Percentiles rank a stretch among this genome's conserved stretches.
phyloP scores from a whole-genome alignment of 1,139 yeast genomes.

The Suhomyces ambrosiae region DNA sequence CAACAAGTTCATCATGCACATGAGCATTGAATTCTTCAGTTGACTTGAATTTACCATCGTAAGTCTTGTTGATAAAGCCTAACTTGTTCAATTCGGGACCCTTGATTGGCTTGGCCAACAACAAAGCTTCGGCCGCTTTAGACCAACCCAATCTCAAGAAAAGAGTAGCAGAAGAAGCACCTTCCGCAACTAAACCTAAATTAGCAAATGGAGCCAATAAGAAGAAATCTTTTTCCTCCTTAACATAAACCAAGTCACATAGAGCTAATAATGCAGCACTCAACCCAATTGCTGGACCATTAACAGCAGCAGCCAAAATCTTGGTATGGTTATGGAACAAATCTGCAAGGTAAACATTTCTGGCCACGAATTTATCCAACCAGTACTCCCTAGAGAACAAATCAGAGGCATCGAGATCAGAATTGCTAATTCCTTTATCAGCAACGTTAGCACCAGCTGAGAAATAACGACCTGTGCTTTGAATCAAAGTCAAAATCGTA shows the following conservation, averaged over 20 bases:
- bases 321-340: slow-evolving; percentile 73
- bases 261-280: slow-evolving; percentile 72
- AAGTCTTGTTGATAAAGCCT: slow-evolving; percentile 62
- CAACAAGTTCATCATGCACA: slow-evolving; percentile 51
- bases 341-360: slow-evolving; percentile 71
- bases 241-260: slow-evolving; percentile 76
- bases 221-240: slow-evolving; percentile 57
- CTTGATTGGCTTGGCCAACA: slow-evolving; percentile 65
- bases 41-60: slow-evolving; percentile 45
- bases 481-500: slow-evolving; percentile 67
- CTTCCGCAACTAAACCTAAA: slow-evolving; percentile 84
- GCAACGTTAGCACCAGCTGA: slow-evolving; percentile 84
- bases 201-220: slow-evolving; percentile 78
- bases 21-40: slow-evolving; percentile 61
- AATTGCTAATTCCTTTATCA: slow-evolving; percentile 27
- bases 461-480: slow-evolving; percentile 74
- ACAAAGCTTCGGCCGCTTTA: slow-evolving; percentile 70
- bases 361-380: slow-evolving; percentile 62
- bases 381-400: slow-evolving; percentile 53
- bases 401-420: slow-evolving; percentile 24
- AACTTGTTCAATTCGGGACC: slow-evolving; percentile 59
- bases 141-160: slow-evolving; percentile 74
- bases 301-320: slow-evolving; percentile 71
- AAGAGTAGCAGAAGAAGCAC: slow-evolving; percentile 71
- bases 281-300: slow-evolving; percentile 88